Percentiles rank a stretch among this genome's conserved stretches.
phyloP scores from a whole-genome alignment of 768 basidiomycete genomes.

The Suillus alpinus region DNA sequence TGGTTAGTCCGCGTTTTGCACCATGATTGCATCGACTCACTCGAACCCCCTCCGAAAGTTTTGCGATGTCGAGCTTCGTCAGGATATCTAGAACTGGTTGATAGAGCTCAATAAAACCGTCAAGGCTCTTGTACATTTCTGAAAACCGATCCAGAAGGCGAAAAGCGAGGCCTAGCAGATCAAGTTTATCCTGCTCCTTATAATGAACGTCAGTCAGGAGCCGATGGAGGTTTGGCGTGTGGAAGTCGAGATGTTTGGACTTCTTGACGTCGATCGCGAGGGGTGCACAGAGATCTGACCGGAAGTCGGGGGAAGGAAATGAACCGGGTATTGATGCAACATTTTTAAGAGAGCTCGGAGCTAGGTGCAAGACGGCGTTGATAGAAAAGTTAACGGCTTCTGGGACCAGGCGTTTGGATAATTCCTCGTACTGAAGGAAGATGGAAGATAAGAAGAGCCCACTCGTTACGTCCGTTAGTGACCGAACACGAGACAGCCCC shows the following conservation, averaged over 20 bases:
- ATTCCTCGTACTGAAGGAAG: conserved; percentile 76
- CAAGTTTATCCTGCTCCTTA: conserved; percentile 65
- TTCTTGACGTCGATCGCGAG: conserved; percentile 39
- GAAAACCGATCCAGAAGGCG: conserved; percentile 66
- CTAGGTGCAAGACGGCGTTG: conserved; percentile 68
- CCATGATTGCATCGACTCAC: conserved; percentile 36
- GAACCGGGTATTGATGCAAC: conserved; percentile 55
- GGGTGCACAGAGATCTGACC: conserved; percentile 41
- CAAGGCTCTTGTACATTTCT: conserved; percentile 72
- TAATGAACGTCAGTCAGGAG: conserved; percentile 34
- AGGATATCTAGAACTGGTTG: conserved; percentile 63
- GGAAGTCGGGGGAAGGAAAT: conserved; percentile 73
- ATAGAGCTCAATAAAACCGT: conserved; percentile 85
- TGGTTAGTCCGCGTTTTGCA: conserved; percentile 7
- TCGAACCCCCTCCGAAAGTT: conserved; percentile 50
- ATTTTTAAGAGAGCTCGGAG: conserved; percentile 55
- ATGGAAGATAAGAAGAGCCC: conserved; percentile 90
- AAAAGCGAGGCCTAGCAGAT: conserved; percentile 63
- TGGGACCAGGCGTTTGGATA: conserved; percentile 86
- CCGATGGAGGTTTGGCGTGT: conserved; percentile 45
- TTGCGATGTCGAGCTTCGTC: conserved; percentile 44
- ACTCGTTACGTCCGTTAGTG: conserved; percentile 69
- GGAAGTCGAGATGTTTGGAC: conserved; percentile 36
- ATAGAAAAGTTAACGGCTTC: conserved; percentile 84
- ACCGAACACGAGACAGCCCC: conserved; percentile 76